Percentiles rank a stretch among this genome's conserved stretches.
These are phyloP conservation scores for Jacaranda copaia DNA, from an alignment of 257 asterid genomes.

Conservation along the genomic window DNA sequence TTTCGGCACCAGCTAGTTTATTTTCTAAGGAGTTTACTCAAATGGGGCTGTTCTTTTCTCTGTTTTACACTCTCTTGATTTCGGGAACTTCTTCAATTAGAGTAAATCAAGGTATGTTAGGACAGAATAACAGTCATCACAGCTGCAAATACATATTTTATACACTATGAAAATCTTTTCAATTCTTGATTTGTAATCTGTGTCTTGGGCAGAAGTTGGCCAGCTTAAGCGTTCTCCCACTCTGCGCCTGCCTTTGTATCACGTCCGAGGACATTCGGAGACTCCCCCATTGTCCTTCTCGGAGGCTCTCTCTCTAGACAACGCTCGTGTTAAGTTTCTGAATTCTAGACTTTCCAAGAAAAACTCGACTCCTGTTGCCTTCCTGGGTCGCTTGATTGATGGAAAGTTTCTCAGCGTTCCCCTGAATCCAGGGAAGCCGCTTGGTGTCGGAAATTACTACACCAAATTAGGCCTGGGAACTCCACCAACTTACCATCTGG, in stretches of 20 bases:
- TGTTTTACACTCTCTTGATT: conserved; percentile 46
- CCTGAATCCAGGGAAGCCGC: conserved; percentile 47
- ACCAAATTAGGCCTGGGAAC: conserved; percentile 60
- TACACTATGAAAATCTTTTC: no score
- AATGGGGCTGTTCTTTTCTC: conserved; percentile 41
- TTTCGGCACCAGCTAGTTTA: conserved; percentile 22
- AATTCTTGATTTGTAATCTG: neutral
- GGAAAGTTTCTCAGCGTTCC: conserved; percentile 43
- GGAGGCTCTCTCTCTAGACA: conserved; percentile 44
- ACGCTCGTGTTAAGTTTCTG: conserved; percentile 49
- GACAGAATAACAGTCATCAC: no score
- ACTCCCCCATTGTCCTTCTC: conserved; percentile 28
- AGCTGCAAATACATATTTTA: no score
- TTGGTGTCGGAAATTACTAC: conserved; percentile 59
- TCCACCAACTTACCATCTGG: conserved; percentile 57
- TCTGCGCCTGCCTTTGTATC: conserved; percentile 54
- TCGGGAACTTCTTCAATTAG: conserved; percentile 44
- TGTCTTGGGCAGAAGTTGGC: conserved; percentile 39
- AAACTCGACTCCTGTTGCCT: conserved; percentile 31
- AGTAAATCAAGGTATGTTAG: conserved; percentile 47
- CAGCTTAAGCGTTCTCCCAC: conserved; percentile 19
- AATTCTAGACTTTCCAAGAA: conserved; percentile 40
- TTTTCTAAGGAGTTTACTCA: conserved; percentile 29
- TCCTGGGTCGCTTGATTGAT: conserved; percentile 26
- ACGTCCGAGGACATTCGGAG: conserved; percentile 30